Base-by-base conservation (phyloP, 345 rosid species). In the Murraya paniculata region DNA sequence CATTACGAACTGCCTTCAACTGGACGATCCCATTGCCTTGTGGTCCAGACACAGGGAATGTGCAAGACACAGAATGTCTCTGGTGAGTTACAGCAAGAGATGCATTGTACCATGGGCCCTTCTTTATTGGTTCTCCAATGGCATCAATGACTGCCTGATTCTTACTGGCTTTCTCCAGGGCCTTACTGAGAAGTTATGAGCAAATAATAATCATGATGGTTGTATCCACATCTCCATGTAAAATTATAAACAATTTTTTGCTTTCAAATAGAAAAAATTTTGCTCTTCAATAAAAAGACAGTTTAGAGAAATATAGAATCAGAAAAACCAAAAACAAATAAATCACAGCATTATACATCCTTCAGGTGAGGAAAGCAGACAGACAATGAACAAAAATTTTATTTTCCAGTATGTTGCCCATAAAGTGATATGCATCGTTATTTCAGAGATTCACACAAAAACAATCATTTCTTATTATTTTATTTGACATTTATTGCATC, bases 61-160 rank as follows among this genome's bases (percentile, higher is more conserved):
- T 85, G 88, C 99, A 96, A 81, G 99, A 94, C 9, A 88, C 94
- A 6, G 99, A 90, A 38, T 82, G 94, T 81, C 99, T 87, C 77
- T 90, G 87, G 82, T 89, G 98, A 83, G 98, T 88, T 73, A 96
- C 94, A 68, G 98, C 98, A 76, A 96, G 94, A 77, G 98, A 90
- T 55, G 99, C 97, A 86, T 85, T 89, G 84, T 94, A 94, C 99
- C 99, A 96, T 77, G 98, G 92, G 58, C 99, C 99, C 89, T 88
- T 92, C 81, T 87, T 86, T 76, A 94, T 84, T 33, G 99, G 99
- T 71, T 91, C 98, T 78, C 99, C 99, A 11, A 96, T 82, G 77
- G 94, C 97, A 72, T 92, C 92, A 36, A 83, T 88, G 73, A 96
- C 81, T 30, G 87, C 92, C 85, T 88, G 89, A 78, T 83, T 90